Evolutionary conservation across 495 filamentous ascomycete genomes (phyloP), one percentile per base, ranked within the genome.

Genomic region (Aspergillus sclerotiicarbonarius): DNA sequence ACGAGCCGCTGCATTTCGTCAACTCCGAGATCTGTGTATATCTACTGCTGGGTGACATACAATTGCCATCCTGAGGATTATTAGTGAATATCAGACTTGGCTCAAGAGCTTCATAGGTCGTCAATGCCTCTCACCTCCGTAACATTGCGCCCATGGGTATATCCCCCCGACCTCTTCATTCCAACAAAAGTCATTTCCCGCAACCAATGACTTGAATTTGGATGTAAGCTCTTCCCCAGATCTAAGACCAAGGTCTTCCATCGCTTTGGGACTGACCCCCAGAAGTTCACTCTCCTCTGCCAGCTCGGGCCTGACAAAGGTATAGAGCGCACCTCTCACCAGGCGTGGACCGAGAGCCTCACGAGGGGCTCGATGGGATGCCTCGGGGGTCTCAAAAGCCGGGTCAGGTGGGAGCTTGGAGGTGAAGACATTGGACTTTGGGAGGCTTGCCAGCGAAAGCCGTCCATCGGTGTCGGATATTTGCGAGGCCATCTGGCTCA

Each of bases 81-180:
- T 71, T 69, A 56, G 51, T n/a, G 37, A 6, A n/a, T 41, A 41
- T 6, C n/a, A 6, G 0, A n/a, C 13, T 41, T n/a, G 37, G 13
- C 13, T n/a, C 13, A n/a, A 41, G 8, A 41, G 5, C 5, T n/a
- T 41, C 3, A 6, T n/a, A n/a, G 10, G 37, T n/a, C 13, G 13
- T 1, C 1, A n/a, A 41, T 41, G 37, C 37, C 4, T 12, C 67
- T 59, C 58, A 77, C 93, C 94, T 55, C 94, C 94, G 73, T 98
- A 98, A 69, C 92, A 97, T 73, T 97, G 92, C 33, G 95, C 91
- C 94, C 94, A 98, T 12, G 94, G 95, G 67, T 98, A 97, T 35
- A 93, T 84, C 5, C 82, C 80, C 62, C 88, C 74, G 67, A 82
- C 80, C 41, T 86, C 84, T 56, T 83, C 73, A 15, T 65, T 69